Percentiles rank a stretch among this genome's conserved stretches.
These are phyloP conservation scores for Lodderomyces orthopsilosis DNA, from an alignment of 1,139 yeast species.

Conservation along the genomic window DNA sequence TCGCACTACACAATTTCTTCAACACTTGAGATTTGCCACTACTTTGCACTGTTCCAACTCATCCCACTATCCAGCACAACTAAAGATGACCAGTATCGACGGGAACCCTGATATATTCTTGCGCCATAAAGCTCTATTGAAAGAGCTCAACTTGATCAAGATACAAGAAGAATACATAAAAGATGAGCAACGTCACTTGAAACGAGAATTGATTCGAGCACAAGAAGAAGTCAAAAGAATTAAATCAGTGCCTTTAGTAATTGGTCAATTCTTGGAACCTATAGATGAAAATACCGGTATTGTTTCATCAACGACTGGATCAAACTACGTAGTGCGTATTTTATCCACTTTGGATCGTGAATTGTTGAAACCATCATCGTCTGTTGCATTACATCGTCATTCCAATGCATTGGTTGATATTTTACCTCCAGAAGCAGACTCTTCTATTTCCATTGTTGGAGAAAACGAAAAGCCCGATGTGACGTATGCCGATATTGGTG, in stretches of 20 bases:
- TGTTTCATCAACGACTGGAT: constrained; percentile 95
- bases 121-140: constrained; percentile 80
- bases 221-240: constrained; percentile 98
- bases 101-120: constrained; percentile 63
- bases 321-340: constrained; percentile 93
- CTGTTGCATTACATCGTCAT: constrained; percentile 97
- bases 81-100: constrained; percentile 11
- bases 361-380: constrained; percentile 87
- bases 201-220: constrained; percentile 90
- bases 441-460: constrained; percentile 91
- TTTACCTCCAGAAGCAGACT: constrained; percentile 97
- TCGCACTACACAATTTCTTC: background rate
- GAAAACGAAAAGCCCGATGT: constrained; percentile 93
- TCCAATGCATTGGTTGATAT: constrained; percentile 97
- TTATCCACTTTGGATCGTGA: constrained; percentile 94
- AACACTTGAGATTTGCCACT: constrained; percentile 7
- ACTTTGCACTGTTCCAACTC: background rate
- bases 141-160: constrained; percentile 77
- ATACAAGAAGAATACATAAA: constrained; percentile 95
- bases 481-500: constrained; percentile 93
- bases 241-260: constrained; percentile 95
- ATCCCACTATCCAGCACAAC: constrained; percentile 9
- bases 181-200: constrained; percentile 95
- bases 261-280: constrained; percentile 97
- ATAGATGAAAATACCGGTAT: constrained; percentile 96